Conservation (phyloP, 1,284 basidiomycete species). For the Gymnopus androsaceus region DNA sequence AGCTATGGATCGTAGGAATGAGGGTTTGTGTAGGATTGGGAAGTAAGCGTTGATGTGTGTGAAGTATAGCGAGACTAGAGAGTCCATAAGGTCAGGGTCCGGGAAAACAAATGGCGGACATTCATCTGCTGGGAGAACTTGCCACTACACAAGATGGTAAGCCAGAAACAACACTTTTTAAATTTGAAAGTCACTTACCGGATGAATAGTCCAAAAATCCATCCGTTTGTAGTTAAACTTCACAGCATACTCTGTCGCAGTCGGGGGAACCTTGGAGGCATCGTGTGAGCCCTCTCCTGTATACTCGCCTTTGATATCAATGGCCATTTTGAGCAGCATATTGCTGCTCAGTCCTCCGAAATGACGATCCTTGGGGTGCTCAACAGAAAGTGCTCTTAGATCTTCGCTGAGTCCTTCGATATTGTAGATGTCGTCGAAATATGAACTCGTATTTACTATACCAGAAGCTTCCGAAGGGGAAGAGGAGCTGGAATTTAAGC, state of each 20-base stretch:
- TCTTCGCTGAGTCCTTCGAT: slow-evolving; percentile 8
- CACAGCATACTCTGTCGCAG: neutral
- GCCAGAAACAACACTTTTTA: neutral
- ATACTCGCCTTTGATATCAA: slow-evolving; percentile 6
- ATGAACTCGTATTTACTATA: slow-evolving; percentile 2
- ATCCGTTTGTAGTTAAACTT: neutral
- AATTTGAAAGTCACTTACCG: neutral
- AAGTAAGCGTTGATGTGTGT: slow-evolving; percentile 37
- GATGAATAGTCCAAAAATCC: slow-evolving; percentile 13
- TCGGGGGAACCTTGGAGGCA: too few species aligned
- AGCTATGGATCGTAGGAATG: slow-evolving; percentile 42
- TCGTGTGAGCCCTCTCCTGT: neutral
- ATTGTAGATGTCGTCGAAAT: slow-evolving; percentile 2
- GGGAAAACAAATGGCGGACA: slow-evolving; percentile 28
- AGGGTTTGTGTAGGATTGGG: slow-evolving; percentile 46
- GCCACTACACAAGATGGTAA: slow-evolving; percentile 2
- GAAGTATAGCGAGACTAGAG: slow-evolving; percentile 51
- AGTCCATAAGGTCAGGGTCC: slow-evolving; percentile 36
- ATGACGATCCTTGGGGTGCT: slow-evolving; percentile 1
- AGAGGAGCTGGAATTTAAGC: neutral
- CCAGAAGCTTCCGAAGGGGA: neutral
- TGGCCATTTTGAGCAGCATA: slow-evolving; percentile 11
- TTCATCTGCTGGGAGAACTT: neutral
- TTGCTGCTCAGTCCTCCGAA: slow-evolving; percentile 8
- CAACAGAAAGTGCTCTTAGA: neutral